Evolutionary conservation across 2,329 filamentous ascomycete species (phyloP), one percentile per base, ranked within the genome.

Genomic region (Apiospora koreana): DNA sequence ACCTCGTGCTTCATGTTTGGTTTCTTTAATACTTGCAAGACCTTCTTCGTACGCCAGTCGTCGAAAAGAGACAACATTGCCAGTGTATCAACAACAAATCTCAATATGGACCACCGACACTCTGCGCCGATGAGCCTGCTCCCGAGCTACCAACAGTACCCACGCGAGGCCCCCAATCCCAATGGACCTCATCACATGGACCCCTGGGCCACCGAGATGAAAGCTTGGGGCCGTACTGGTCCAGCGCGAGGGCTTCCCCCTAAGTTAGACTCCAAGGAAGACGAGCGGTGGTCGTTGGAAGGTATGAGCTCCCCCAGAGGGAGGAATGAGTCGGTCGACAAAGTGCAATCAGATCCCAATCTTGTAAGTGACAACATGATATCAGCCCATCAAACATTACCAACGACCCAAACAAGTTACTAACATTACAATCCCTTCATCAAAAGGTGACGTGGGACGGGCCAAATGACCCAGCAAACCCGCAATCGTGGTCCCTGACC

Each of bases 401-500:
- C n/a, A 10, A 48, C 5, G 4, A n/a, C 14, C 14, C 46, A 28
- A 28, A 7, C 25, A 48, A 28, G n/a, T n/a, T 31, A n/a, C 28
- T 58, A 21, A 58, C 16, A 58, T 21, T 2, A 21, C 6, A 16
- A 21, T 4, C 18, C 28, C 18, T 43, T 18, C 41, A 18, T 43
- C 41, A 14, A 42, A 23, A 82, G 80, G 77, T 82, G 8, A 80
- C 79, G 16, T 83, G 86, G 86, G 79, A 83, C 68, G 83, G 84
- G 0, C 79, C 81, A 3, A 78, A 86, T 18, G 82, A 83, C 69
- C 80, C 79, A 2, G 70, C 66, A 2, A 82, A 83, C 69, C 82
- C 82, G 1, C 75, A 78, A 58, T 89, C 89, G 74, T 89, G 87
- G 86, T 74, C 73, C 1, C 74, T 71, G 18, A 43, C 71, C 35